Base-by-base conservation (phyloP, 768 basidiomycete genomes). In the Kwoniella botswanensis region DNA sequence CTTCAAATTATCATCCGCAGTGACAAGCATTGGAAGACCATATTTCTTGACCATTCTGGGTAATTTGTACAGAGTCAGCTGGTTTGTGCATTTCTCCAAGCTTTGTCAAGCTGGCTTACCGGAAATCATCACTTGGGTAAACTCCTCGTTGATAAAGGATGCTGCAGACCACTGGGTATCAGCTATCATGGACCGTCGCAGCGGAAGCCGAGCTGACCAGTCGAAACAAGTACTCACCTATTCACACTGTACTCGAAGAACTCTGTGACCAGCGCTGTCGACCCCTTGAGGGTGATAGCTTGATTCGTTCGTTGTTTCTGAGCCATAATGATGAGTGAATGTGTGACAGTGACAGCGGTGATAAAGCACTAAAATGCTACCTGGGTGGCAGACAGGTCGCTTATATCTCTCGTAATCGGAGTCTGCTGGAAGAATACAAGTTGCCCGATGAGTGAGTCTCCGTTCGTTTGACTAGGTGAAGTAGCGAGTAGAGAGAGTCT, bases 231-330 rank as follows among this genome's bases (percentile, higher is more conserved):
- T n/a, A n/a, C n/a, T n/a, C n/a, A 94, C 94, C 92, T 94, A 86
- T 97, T 97, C 75, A 94, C 93, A n/a, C 93, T 92, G 84, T 94
- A 98, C 86, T 98, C 98, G 88, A 99, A 98, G 87, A 99, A 98
- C 78, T 99, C 97, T 0, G 94, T 96, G 67, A 98, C 96, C 21
- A 98, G 87, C 52, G 89, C 88, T 2, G 94, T 93, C 0, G 94
- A 96, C 2, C 97, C 97, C 79, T 98, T 97, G 84, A 99, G 90
- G 0, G 93, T 95, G 75, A 98, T 96, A 44, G 85, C 84, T 65
- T 86, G 82, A 43, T 82, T 82, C 15, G 77, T 77, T 41, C 82
- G 71, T 65, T 82, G 82, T 62, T 81, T 82, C 44, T 78, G 75
- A 0, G 82, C 80, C 84, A 83, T 84, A 3, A 7, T 63, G 67